These are phyloP conservation scores for Aspergillus bertholletiae DNA, from an alignment of 495 filamentous ascomycete species.

Conservation along the genomic window DNA sequence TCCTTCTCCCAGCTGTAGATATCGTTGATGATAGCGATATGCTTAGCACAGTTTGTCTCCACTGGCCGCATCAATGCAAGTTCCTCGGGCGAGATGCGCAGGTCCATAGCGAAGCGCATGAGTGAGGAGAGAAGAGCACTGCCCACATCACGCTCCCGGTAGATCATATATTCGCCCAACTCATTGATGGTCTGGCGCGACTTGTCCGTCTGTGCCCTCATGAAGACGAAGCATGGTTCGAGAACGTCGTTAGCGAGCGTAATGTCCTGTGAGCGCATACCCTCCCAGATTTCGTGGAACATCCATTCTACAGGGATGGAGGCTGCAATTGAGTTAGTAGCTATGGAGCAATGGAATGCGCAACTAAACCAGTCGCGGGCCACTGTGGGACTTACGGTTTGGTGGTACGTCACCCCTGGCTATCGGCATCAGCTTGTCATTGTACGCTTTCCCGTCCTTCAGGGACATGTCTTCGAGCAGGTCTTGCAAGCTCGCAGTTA, in stretches of 20 bases:
- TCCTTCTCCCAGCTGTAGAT: constrained; percentile 42
- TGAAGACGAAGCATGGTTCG: too few relatives aligned
- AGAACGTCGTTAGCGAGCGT: too few relatives aligned
- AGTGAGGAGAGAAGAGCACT: too few relatives aligned
- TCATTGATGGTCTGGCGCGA: too few relatives aligned
- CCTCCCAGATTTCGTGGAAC: constrained; percentile 33
- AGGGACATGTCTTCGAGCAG: constrained; percentile 39
- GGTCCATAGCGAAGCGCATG: too few relatives aligned
- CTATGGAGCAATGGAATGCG: too few relatives aligned
- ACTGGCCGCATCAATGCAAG: constrained; percentile 24
- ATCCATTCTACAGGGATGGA: constrained; percentile 31
- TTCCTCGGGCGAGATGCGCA: constrained; percentile 14
- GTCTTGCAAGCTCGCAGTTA: constrained; percentile 16
- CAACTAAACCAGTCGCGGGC: too few relatives aligned
- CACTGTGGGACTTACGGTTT: constrained; percentile 19
- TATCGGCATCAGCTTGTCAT: constrained; percentile 33
- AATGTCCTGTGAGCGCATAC: constrained; percentile 38
- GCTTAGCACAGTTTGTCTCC: constrained; percentile 30
- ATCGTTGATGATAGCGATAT: constrained; percentile 40
- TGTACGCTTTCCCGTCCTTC: constrained; percentile 28
- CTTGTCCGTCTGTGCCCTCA: too few relatives aligned
- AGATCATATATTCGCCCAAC: too few relatives aligned
- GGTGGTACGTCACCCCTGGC: constrained; percentile 23
- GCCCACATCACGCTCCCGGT: too few relatives aligned
- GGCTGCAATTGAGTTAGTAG: too few relatives aligned